Percentiles rank a stretch among this genome's conserved stretches.
Evolutionary conservation across 2,329 filamentous ascomycete genomes (phyloP).

Genomic region (Tolypocladium sp.): DNA sequence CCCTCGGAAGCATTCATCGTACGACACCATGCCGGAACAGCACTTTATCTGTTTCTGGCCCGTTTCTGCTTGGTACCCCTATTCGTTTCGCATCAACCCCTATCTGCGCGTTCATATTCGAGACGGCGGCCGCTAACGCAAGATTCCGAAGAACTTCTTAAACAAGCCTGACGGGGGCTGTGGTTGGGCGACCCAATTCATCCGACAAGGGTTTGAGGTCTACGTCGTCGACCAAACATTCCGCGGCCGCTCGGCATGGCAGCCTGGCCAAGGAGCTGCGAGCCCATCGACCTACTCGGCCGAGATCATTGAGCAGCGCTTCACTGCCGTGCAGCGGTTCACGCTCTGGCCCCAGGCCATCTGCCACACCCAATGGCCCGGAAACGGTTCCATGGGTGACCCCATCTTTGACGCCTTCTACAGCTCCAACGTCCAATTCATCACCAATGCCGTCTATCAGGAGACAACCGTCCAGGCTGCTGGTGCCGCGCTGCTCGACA

Average conservation of each 20-base stretch:
- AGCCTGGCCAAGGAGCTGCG: conserved; percentile 18
- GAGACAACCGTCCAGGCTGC: conserved; percentile 27
- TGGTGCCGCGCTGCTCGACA: conserved; percentile 31
- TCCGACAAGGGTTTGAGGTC: conserved; percentile 34
- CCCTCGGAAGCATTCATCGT: background rate
- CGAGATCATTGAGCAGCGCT: conserved; percentile 24
- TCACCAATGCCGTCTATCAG: conserved; percentile 21
- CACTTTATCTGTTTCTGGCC: background rate
- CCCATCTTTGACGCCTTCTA: conserved; percentile 31
- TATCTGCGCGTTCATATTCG: background rate
- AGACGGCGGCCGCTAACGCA: background rate
- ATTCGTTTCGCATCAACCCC: background rate
- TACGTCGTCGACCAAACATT: conserved; percentile 37
- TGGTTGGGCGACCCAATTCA: conserved; percentile 39
- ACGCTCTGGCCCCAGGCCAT: conserved; percentile 28
- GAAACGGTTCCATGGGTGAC: conserved; percentile 27
- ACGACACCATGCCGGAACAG: background rate
- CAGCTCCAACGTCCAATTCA: conserved; percentile 27
- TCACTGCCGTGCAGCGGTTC: conserved; percentile 24
- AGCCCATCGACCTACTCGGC: conserved; percentile 17
- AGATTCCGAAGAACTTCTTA: conserved; percentile 24
- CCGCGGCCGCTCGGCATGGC: conserved; percentile 34
- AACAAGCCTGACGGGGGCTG: conserved; percentile 21
- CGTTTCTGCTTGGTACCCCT: background rate
- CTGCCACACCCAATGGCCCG: conserved; percentile 34